Evolutionary conservation across 2,329 filamentous ascomycete genomes (phyloP).

Genomic region (Diplodia scrobiculata): DNA sequence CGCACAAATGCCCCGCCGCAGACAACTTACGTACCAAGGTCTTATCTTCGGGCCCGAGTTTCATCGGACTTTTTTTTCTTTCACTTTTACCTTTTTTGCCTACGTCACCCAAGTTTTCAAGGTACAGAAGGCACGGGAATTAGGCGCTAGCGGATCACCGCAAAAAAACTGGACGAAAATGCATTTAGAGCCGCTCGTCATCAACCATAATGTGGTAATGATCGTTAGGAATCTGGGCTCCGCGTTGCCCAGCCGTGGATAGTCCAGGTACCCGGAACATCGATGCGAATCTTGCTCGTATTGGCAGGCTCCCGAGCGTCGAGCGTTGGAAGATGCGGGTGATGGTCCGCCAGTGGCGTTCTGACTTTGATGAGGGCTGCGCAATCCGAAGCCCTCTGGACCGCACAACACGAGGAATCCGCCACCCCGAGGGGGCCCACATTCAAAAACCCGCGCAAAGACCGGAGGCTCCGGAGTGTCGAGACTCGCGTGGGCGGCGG

Average conservation of each 20-base stretch:
- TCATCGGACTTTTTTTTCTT: not conserved
- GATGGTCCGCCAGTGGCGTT: constrained; percentile 7
- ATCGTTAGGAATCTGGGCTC: constrained; percentile 1
- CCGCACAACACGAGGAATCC: constrained; percentile 2
- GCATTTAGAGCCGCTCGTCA: not conserved
- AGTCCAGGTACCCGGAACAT: constrained; percentile 21
- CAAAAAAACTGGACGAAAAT: not conserved
- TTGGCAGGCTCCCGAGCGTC: constrained; percentile 1
- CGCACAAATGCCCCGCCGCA: not conserved
- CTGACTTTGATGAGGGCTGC: constrained; percentile 7
- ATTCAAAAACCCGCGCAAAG: constrained; percentile 12
- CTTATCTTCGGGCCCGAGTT: constrained; percentile 17
- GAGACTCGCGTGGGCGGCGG: constrained; percentile 7
- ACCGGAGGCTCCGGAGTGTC: constrained; percentile 13
- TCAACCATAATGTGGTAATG: not conserved
- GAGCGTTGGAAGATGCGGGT: not conserved
- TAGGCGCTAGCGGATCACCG: not conserved
- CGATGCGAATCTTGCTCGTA: constrained; percentile 11
- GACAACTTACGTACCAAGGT: constrained; percentile 12
- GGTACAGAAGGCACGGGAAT: not conserved
- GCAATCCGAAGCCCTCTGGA: not conserved
- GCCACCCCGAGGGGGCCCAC: constrained; percentile 15
- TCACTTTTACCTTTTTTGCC: not conserved
- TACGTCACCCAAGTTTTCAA: not conserved
- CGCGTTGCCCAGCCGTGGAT: not conserved